A percentile compares a stretch with the other conserved stretches of the same genome.
Evolutionary conservation across 768 basidiomycete species (phyloP).

Genomic region (Leucosporidium yakuticum): DNA sequence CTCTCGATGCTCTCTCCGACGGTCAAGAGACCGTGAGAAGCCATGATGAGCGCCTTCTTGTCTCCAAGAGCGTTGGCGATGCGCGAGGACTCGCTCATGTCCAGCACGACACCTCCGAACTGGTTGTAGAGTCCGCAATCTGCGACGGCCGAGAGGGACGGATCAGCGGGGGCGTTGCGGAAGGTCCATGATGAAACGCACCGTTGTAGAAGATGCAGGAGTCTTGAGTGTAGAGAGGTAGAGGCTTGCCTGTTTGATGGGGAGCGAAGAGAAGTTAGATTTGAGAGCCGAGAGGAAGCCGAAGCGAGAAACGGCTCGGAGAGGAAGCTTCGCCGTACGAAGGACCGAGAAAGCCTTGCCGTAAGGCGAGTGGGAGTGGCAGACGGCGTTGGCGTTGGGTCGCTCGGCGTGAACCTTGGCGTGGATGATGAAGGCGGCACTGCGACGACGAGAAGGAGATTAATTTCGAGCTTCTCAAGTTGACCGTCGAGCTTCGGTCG

Average conservation of each 20-base stretch:
- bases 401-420: constrained; percentile 1
- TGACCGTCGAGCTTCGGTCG: too few species aligned
- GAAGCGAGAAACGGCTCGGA: not conserved
- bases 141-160: too few species aligned
- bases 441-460: not conserved
- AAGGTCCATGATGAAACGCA: too few species aligned
- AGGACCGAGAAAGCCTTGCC: constrained; percentile 16
- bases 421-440: constrained; percentile 13
- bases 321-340: not conserved
- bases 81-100: constrained; percentile 19
- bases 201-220: constrained; percentile 16
- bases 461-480: not conserved
- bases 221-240: constrained; percentile 15
- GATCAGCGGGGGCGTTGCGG: too few species aligned
- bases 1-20: constrained; percentile 31
- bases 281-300: too few species aligned
- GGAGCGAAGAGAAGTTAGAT: not conserved
- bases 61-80: constrained; percentile 34
- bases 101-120: constrained; percentile 38
- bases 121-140: not conserved
- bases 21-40: constrained; percentile 38
- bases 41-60: constrained; percentile 38
- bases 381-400: constrained; percentile 11
- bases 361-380: constrained; percentile 14
- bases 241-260: constrained; percentile 4